These are phyloP conservation scores for Chlamydomonas asymmetrica DNA, from an alignment of 139 green algal species.

Conservation along the genomic window DNA sequence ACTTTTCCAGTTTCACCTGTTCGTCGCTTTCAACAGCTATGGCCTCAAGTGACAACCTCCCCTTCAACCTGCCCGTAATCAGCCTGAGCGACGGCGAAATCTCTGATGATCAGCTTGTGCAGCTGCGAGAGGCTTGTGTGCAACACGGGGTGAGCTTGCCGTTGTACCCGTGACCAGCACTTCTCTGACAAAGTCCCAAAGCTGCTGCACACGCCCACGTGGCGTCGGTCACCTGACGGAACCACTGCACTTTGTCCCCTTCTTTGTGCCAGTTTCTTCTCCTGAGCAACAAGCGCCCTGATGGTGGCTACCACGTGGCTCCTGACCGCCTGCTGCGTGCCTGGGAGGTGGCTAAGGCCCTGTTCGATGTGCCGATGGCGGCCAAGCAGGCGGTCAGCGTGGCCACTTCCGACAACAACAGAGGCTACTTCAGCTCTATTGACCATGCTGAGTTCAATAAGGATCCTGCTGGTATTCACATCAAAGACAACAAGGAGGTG, in stretches of 20 bases:
- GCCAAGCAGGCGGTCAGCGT: constrained; percentile 8
- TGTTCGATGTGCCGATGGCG: not conserved
- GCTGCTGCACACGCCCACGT: not conserved
- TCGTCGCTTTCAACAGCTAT: not conserved
- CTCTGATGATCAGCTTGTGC: not conserved
- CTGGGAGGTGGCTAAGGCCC: not conserved
- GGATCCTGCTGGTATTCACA: not conserved
- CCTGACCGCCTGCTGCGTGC: not conserved
- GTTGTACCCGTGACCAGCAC: not conserved
- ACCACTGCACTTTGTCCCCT: not conserved
- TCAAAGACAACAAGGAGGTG: constrained; percentile 22
- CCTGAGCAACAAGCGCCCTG: not conserved
- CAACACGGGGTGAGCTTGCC: constrained; percentile 4
- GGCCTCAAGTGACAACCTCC: not conserved
- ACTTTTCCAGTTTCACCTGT: too few species aligned
- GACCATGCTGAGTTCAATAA: constrained; percentile 18
- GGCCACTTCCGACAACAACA: not conserved
- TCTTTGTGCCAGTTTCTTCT: constrained; percentile 1
- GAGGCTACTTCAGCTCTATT: constrained; percentile 7
- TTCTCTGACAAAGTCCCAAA: not conserved
- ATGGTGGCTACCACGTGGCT: not conserved
- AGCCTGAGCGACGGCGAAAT: not conserved
- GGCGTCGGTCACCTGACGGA: not conserved
- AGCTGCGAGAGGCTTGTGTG: not conserved
- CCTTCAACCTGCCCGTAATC: not conserved